These are phyloP conservation scores for Acer saccharum DNA, from an alignment of 345 rosid species.

Conservation along the genomic window DNA sequence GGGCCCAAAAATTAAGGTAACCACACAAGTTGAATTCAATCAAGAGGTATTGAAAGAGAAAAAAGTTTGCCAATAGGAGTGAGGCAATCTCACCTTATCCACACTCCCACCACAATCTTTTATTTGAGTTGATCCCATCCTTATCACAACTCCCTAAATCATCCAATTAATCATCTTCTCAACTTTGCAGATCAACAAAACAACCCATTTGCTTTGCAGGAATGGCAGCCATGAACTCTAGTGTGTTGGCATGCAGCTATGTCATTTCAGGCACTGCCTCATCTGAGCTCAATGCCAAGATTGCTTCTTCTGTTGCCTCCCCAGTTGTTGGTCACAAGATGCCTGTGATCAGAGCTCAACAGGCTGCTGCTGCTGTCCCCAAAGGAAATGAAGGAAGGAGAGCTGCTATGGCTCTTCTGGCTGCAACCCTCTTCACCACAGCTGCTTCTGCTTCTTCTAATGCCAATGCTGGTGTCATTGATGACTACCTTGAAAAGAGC, in stretches of 20 bases:
- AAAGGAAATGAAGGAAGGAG: constrained; percentile 61
- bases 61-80: constrained; percentile 60
- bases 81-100: constrained; percentile 98
- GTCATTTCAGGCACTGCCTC: constrained; percentile 64
- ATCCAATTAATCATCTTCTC: background rate
- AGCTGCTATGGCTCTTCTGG: constrained; percentile 66
- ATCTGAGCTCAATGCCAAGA: constrained; percentile 64
- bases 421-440: constrained; percentile 72
- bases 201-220: background rate
- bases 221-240: constrained; percentile 87
- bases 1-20: constrained; percentile 33
- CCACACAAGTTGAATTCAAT: constrained; percentile 25
- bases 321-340: constrained; percentile 45
- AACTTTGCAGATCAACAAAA: background rate
- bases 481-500: constrained; percentile 97
- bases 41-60: background rate
- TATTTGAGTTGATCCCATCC: constrained; percentile 35
- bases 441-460: constrained; percentile 53
- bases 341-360: constrained; percentile 26
- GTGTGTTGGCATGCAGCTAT: constrained; percentile 83
- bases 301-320: constrained; percentile 35
- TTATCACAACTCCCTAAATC: constrained; percentile 33
- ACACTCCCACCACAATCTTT: constrained; percentile 76
- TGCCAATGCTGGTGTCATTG: constrained; percentile 84
- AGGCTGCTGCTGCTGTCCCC: constrained; percentile 23